Evolutionary conservation across 2,329 filamentous ascomycete genomes (phyloP), one percentile per base, ranked within the genome.

Genomic region (Calonectria pauciramosa): DNA sequence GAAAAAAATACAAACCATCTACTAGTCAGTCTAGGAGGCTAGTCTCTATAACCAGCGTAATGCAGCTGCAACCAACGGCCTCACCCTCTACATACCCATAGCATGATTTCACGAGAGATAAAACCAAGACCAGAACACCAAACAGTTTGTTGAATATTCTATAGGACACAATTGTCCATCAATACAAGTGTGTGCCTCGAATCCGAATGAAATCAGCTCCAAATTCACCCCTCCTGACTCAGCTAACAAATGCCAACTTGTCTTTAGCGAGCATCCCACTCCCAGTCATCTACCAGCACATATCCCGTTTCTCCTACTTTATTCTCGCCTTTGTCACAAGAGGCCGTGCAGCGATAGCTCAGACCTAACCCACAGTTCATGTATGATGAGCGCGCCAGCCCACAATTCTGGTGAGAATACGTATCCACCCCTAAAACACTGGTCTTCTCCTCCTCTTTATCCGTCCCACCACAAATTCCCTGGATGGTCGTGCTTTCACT

Each of bases 231-330:
- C 13, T 30, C 28, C 10, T 20, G 28, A 30, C 51, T 32, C 20
- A 13, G 44, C 6, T 14, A 54, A 28, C 28, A 49, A 54, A 36
- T 36, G 32, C 13, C 32, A 36, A 16, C 56, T 41, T 16, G 23
- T 41, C 9, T 20, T 68, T 16, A 72, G 10, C 64, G 54, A 38
- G 44, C 32, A 59, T 73, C 66, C 63, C 68, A 69, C 9, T 74
- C 54, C 44, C 26, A 68, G 18, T 68, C 68, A 28, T 66, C 52
- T 6, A 69, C 69, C 18, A 49, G 16, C 2, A 72, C 20, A 6
- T 56, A 26, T 3, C 36, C 30, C 4, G 36, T 11, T 32, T 41
- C 13, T 18, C 36, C 59, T 18, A 36, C 13, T 2, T 18, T 23
- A 26, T 14, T 34, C 10, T 30, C 47, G 13, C 34, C 32, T 52